A percentile compares a stretch with the other conserved stretches of the same genome.
Evolutionary conservation across 164 flowering plant genomes (phyloP).

Genomic region (Stephania yunnanensis): DNA sequence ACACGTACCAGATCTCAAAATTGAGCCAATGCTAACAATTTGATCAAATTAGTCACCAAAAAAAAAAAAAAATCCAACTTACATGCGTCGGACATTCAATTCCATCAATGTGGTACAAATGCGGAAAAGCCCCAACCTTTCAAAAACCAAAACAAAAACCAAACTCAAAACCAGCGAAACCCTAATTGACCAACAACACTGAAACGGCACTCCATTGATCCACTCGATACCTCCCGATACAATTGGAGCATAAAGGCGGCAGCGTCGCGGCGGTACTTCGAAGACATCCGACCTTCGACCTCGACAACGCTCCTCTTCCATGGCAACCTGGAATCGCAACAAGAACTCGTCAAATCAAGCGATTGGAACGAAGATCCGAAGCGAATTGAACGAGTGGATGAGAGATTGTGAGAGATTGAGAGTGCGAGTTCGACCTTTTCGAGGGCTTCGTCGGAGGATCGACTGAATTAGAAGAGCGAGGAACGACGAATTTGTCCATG

Average conservation of each 20-base stretch:
- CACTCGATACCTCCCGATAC: constrained; percentile 37
- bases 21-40: not conserved
- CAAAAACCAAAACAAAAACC: not conserved
- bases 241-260: constrained; percentile 39
- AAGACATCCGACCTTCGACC: constrained; percentile 37
- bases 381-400: no score
- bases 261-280: constrained; percentile 41
- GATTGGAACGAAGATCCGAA: not conserved
- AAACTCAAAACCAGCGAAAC: not conserved
- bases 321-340: constrained; percentile 18
- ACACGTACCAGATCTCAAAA: not conserved
- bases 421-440: constrained; percentile 7
- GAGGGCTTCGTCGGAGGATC: constrained; percentile 8
- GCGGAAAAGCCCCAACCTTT: constrained; percentile 51
- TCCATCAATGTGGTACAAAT: constrained; percentile 41
- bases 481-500: constrained; percentile 18
- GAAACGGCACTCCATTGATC: no score
- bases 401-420: not conserved
- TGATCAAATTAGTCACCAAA: not conserved
- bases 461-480: not conserved
- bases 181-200: no score
- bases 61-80: constrained; percentile 10
- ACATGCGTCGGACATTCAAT: constrained; percentile 47
- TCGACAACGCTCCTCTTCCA: constrained; percentile 48
- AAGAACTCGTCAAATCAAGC: not conserved